Conservation (phyloP, 805 yeast genomes). For the Allodekkera sacchari region DNA sequence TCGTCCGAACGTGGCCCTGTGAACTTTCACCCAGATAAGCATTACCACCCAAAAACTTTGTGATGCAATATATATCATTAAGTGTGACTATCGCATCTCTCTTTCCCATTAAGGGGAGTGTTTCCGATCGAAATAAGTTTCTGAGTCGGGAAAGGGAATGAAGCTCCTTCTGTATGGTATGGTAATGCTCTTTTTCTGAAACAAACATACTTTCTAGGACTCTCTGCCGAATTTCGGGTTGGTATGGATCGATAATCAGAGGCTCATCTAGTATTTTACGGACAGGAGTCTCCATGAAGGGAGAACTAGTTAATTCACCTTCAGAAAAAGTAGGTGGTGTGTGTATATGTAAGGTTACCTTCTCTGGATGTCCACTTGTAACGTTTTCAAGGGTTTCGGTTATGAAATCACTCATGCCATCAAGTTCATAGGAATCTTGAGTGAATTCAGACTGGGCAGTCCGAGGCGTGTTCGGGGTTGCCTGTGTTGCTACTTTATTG, state of each 20-base stretch:
- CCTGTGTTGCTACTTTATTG: slow-evolving; percentile 30
- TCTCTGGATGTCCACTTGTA: slow-evolving; percentile 22
- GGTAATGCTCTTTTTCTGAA: too few relatives aligned
- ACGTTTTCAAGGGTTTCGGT: slow-evolving; percentile 37
- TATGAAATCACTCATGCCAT: slow-evolving; percentile 29
- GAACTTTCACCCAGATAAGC: slow-evolving; percentile 63
- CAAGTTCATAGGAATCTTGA: slow-evolving; percentile 5
- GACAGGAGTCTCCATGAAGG: slow-evolving; percentile 31
- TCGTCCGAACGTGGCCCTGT: slow-evolving; percentile 50
- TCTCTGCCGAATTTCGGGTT: too few relatives aligned
- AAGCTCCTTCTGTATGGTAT: too few relatives aligned
- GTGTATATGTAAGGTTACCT: neutral
- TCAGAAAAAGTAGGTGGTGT: too few relatives aligned
- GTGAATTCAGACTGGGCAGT: neutral
- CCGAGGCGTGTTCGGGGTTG: neutral
- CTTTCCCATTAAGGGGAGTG: slow-evolving; percentile 22
- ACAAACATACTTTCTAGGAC: too few relatives aligned
- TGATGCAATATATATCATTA: slow-evolving; percentile 37
- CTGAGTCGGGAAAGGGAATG: too few relatives aligned
- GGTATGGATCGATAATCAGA: slow-evolving; percentile 30
- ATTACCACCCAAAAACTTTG: slow-evolving; percentile 60
- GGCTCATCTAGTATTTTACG: slow-evolving; percentile 3
- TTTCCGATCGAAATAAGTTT: slow-evolving; percentile 11
- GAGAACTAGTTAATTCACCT: slow-evolving; percentile 33
- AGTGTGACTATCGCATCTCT: slow-evolving; percentile 36